phyloP scores from a whole-genome alignment of 2,329 filamentous ascomycete genomes.

The Beauveria bassiana region DNA sequence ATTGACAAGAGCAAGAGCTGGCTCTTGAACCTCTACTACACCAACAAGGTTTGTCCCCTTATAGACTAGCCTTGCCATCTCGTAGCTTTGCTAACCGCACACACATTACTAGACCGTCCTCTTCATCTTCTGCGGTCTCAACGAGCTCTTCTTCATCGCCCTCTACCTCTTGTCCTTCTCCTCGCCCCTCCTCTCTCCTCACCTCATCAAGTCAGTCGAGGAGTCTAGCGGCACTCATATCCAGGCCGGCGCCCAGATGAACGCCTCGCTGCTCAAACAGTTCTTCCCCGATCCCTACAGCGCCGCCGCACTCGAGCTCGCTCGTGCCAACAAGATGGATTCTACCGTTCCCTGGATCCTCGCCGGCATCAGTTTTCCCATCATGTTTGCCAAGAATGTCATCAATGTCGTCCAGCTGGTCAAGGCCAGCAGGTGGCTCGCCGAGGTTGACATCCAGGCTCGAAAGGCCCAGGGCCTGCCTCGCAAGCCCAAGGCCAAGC shows the following conservation, averaged over 20 bases:
- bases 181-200: constrained; percentile 79
- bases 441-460: constrained; percentile 74
- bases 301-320: constrained; percentile 84
- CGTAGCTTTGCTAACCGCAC: neutral
- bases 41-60: constrained; percentile 72
- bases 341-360: constrained; percentile 62
- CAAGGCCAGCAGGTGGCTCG: constrained; percentile 86
- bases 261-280: constrained; percentile 60
- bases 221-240: constrained; percentile 43
- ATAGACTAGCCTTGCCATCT: neutral
- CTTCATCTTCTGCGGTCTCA: constrained; percentile 82
- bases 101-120: constrained; percentile 60
- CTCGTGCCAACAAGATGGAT: constrained; percentile 88
- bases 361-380: constrained; percentile 68
- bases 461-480: constrained; percentile 49
- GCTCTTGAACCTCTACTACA: constrained; percentile 92
- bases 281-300: constrained; percentile 87
- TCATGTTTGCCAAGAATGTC: constrained; percentile 88
- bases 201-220: constrained; percentile 60
- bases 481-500: constrained; percentile 29
- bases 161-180: constrained; percentile 97
- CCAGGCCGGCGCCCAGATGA: constrained; percentile 61
- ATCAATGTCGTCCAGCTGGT: constrained; percentile 93
- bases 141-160: constrained; percentile 97
- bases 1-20: constrained; percentile 82